phyloP scores from a whole-genome alignment of 208 protist genomes.

The Crithidia thermophila region DNA sequence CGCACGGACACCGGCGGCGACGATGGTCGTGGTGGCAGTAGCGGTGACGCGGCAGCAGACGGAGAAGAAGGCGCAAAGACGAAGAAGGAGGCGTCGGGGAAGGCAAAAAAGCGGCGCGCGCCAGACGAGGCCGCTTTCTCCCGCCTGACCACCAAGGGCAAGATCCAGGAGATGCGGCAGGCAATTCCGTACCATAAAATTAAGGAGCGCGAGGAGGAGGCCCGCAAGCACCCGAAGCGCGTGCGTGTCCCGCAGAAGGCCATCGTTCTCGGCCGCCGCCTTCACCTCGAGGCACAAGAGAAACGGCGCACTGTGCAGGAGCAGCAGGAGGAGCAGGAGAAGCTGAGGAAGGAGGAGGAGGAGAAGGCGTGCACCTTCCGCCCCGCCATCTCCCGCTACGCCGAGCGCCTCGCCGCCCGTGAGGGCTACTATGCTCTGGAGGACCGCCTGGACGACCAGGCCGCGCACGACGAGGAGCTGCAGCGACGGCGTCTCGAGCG shows the following conservation, averaged over 20 bases:
- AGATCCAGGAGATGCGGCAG: slow-evolving; percentile 40
- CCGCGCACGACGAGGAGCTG: slow-evolving; percentile 34
- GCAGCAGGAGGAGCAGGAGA: slow-evolving; percentile 28
- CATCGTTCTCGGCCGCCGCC: slow-evolving; percentile 51
- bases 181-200: slow-evolving; percentile 56
- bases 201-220: slow-evolving; percentile 36
- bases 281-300: slow-evolving; percentile 45
- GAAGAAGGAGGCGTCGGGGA: neutral
- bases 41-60: neutral
- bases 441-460: slow-evolving; percentile 36
- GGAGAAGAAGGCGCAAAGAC: neutral
- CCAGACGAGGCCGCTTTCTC: slow-evolving; percentile 30
- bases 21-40: neutral
- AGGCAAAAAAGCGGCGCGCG: slow-evolving; percentile 22
- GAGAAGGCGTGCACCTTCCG: slow-evolving; percentile 59
- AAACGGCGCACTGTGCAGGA: slow-evolving; percentile 20
- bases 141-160: slow-evolving; percentile 42
- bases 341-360: slow-evolving; percentile 23
- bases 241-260: slow-evolving; percentile 37
- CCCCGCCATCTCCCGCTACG: slow-evolving; percentile 59
- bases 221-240: slow-evolving; percentile 15
- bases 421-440: slow-evolving; percentile 36
- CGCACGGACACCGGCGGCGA: neutral
- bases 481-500: slow-evolving; percentile 42
- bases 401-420: slow-evolving; percentile 26